Evolutionary conservation across 202 grass and related monocot genomes (phyloP), one percentile per base, ranked within the genome.

Genomic region (Alloteropsis angusta): DNA sequence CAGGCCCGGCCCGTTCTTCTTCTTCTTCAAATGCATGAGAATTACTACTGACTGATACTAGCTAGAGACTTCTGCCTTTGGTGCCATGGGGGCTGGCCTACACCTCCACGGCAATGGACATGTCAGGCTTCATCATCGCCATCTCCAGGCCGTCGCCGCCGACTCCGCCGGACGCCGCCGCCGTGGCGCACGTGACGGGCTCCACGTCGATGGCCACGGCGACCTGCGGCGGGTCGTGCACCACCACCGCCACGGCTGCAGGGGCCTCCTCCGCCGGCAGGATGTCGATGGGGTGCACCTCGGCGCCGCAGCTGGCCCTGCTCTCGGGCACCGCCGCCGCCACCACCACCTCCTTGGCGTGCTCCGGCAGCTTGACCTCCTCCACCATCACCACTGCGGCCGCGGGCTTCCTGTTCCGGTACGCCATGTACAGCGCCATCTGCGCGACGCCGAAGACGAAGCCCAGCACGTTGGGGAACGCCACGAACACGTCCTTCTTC

Each of bases 401-500:
- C 0, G 21, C 58, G 14, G 78, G 80, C 58, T 43, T 84, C 57
- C 70, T 73, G 43, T 71, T 78, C 39, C 90, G 48, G 84, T 92
- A 95, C 44, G 78, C 78, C 72, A 85, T 78, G 72, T 92, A 95
- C 16, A 95, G 84, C 58, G 46, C 92, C 89, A 95, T 95, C 85
- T 95, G 92, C 21, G 76, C 88, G 35, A 92, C 21, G 21, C 92
- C 92, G 59, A 95, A 95, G 12, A 89, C 42, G 74, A 95, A 95
- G n/a, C 92, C 92, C 44, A 95, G 25, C 64, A 92, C 79, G 70
- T 95, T 95, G 48, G 92, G 92, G 14, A 84, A 6, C 71, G 92
- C 92, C 71, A 99, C 85, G 79, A 89, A 95, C 18, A 90, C 82
- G 75, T 99, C 96, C 64, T 77, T 87, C 42, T 80, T 93, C 1